phyloP scores from a whole-genome alignment of 129 eudicot genomes.

The Kitagawia praeruptora region DNA sequence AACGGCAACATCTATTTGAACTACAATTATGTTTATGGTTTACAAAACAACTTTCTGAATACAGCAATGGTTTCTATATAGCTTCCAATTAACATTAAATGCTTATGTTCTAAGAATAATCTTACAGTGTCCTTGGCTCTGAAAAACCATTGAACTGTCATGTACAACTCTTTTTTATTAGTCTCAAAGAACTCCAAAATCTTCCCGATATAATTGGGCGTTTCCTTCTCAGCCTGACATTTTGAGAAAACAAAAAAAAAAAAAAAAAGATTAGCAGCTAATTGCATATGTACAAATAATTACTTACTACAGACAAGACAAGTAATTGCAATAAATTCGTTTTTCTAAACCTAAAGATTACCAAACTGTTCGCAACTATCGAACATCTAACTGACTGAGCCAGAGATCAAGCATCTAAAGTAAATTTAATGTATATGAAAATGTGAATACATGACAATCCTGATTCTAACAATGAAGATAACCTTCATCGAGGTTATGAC shows the following conservation, averaged over 20 bases:
- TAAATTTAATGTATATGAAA: too few relatives aligned
- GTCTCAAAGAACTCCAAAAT: conserved; percentile 48
- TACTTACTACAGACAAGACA: not conserved
- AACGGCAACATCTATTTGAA: not conserved
- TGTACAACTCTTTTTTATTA: conserved; percentile 21
- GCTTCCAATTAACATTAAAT: not conserved
- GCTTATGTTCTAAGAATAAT: not conserved
- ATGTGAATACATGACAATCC: too few relatives aligned
- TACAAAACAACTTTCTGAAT: not conserved
- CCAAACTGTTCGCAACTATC: not conserved
- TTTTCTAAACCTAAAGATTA: not conserved
- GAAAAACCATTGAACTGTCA: conserved; percentile 50
- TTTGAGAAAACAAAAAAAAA: not conserved
- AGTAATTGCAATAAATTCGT: not conserved
- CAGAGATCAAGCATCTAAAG: not conserved
- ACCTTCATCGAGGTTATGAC: too few relatives aligned
- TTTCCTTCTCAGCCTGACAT: conserved; percentile 43
- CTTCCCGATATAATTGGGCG: conserved; percentile 34
- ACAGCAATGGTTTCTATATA: not conserved
- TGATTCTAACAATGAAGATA: too few relatives aligned
- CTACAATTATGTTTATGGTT: not conserved
- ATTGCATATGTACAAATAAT: not conserved
- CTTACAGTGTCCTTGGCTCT: conserved; percentile 55
- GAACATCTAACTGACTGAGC: not conserved
- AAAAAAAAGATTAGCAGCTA: not conserved